Base-by-base conservation (phyloP, 768 basidiomycete species). In the Pleurotus citrinopileatus region DNA sequence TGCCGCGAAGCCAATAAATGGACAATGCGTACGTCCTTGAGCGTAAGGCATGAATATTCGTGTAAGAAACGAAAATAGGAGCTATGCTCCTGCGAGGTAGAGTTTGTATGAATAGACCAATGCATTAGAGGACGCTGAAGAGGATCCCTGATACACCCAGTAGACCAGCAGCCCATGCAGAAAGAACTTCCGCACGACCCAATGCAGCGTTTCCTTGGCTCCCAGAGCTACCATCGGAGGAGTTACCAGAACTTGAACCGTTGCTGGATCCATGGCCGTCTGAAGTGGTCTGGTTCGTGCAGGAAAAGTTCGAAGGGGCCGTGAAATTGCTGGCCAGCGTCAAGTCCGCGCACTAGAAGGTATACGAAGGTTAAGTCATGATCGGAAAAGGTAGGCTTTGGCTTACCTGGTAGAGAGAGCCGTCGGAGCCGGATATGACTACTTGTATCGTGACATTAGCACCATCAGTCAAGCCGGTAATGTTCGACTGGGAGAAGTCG, bases 381-480 rank as follows among this genome's bases (percentile, higher is more conserved):
- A 12, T 2, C 15, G 47, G 7, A 15, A 22, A 43, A 23, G 23
- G 22, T 43, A 38, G 3, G 23, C 17, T 34, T 23, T n/a, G 3
- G 13, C 22, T 8, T 61, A 82, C 86, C 77, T 89, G 86, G 68
- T 80, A 89, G 15, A 91, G 76, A 29, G 67, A 56, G 29, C 84
- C 86, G 62, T 91, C 88, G 25, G 87, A 86, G 45, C 86, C 86
- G 53, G 80, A 69, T 60, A 71, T 84, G 42, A 80, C 62, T 23
- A 73, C 66, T 66, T 88, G 86, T 42, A 92, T 75, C 2, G 91
- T 91, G 40, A 88, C 86, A 56, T 88, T 84, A 3, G 80, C 73
- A 19, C 89, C 88, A 56, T 86, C 77, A 42, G 69, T 64, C 42
- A 83, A 64, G 20, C 71, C 67, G 17, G 84, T 61, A 46, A 75